Evolutionary conservation across 768 basidiomycete genomes (phyloP).

Genomic region (Cyclocybe cylindracea): DNA sequence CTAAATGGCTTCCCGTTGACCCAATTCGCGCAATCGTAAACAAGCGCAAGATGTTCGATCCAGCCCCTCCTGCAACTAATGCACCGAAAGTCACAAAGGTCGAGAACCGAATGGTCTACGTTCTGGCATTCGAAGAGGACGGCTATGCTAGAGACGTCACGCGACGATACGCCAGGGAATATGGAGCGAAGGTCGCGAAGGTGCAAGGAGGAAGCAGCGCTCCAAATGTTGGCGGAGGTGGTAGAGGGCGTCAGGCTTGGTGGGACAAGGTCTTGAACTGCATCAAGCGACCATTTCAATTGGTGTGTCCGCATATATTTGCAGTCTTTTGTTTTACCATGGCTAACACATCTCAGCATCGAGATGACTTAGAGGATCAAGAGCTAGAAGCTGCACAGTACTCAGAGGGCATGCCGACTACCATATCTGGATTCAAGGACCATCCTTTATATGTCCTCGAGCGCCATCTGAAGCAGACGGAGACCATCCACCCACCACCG

Average conservation of each 20-base stretch:
- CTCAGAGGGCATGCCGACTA: slow-evolving; percentile 91
- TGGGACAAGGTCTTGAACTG: slow-evolving; percentile 72
- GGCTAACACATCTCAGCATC: slow-evolving; percentile 53
- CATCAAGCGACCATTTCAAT: slow-evolving; percentile 74
- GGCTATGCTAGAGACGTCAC: slow-evolving; percentile 92
- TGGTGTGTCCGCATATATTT: slow-evolving; percentile 50
- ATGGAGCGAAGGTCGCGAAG: slow-evolving; percentile 78
- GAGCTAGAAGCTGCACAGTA: slow-evolving; percentile 77
- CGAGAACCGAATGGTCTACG: slow-evolving; percentile 91
- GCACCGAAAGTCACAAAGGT: slow-evolving; percentile 28
- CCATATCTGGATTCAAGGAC: slow-evolving; percentile 90
- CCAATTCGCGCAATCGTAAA: slow-evolving; percentile 81
- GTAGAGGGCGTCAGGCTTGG: slow-evolving; percentile 76
- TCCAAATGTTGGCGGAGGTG: slow-evolving; percentile 41
- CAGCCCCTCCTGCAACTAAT: slow-evolving; percentile 37
- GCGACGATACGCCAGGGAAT: slow-evolving; percentile 81
- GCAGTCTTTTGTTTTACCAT: slow-evolving; percentile 6
- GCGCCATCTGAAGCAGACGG: slow-evolving; percentile 85
- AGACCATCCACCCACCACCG: slow-evolving; percentile 77
- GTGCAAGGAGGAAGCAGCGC: slow-evolving; percentile 59
- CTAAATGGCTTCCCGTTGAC: slow-evolving; percentile 91
- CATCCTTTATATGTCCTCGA: slow-evolving; percentile 87
- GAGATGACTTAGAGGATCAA: slow-evolving; percentile 92
- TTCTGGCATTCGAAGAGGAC: slow-evolving; percentile 93
- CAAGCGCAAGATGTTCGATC: slow-evolving; percentile 80